Conservation (phyloP, 441 rosid genomes). For the Croton laevigatus region DNA sequence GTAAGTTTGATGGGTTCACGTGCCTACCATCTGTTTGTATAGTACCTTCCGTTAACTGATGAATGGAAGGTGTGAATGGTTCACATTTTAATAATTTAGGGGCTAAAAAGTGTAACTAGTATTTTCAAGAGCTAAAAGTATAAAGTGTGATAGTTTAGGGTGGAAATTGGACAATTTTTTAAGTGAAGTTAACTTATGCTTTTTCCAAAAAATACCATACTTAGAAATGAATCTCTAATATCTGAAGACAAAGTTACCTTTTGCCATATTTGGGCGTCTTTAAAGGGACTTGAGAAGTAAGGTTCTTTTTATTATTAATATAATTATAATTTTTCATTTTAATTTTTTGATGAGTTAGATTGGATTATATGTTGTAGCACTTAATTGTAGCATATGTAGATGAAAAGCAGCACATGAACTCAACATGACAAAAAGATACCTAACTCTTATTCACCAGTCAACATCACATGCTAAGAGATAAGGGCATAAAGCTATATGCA, state of each 20-base stretch:
- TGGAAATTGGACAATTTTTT: no score
- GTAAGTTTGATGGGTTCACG: no score
- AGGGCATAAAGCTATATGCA: background rate
- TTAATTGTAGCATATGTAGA: background rate
- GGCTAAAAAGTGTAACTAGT: no score
- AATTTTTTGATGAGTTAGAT: background rate
- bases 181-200: no score
- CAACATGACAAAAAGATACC: background rate
- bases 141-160: no score
- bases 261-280: background rate
- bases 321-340: no score
- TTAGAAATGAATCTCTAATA: slow-evolving; percentile 8
- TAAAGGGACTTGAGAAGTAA: background rate
- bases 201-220: no score
- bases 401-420: background rate
- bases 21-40: no score
- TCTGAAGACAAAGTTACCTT: background rate
- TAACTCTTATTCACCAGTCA: slow-evolving; percentile 1
- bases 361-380: slow-evolving; percentile 8
- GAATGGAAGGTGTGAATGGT: no score
- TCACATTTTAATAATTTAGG: no score
- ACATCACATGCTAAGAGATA: slow-evolving; percentile 5
- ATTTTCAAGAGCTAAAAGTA: no score
- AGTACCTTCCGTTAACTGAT: no score
- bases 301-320: background rate